Evolutionary conservation across 2,329 filamentous ascomycete species (phyloP).

Genomic region (Diaporthe sp.): DNA sequence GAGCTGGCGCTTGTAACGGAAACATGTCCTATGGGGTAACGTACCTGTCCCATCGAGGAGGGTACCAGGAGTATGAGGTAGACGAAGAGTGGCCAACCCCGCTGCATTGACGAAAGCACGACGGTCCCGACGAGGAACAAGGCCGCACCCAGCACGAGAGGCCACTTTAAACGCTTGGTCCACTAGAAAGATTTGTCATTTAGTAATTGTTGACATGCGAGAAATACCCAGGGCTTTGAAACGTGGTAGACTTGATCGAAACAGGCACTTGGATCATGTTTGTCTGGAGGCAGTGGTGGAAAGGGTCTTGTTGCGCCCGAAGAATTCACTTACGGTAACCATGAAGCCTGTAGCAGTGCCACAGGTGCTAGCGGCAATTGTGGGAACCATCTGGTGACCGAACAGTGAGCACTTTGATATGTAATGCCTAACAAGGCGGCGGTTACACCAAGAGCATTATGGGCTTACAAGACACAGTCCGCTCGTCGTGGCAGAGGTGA

Average conservation of each 20-base stretch:
- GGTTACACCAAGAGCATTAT: background rate
- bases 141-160: conserved; percentile 65
- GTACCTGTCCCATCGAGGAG: conserved; percentile 63
- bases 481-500: conserved; percentile 77
- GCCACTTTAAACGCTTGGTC: conserved; percentile 72
- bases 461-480: conserved; percentile 75
- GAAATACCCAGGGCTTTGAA: no score
- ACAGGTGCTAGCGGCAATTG: conserved; percentile 66
- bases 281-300: background rate
- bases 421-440: no score
- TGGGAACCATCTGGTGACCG: conserved; percentile 60
- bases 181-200: conserved; percentile 46
- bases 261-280: background rate
- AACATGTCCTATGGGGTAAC: background rate
- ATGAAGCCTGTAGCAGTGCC: conserved; percentile 73
- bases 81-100: conserved; percentile 63
- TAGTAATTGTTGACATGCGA: background rate
- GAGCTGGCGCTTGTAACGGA: background rate
- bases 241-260: background rate
- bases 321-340: conserved; percentile 58
- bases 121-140: conserved; percentile 65
- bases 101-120: conserved; percentile 63
- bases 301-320: background rate
- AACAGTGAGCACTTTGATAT: background rate
- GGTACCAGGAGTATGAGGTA: conserved; percentile 73